Base-by-base conservation (phyloP, 139 green algal genomes). In the Picochlorum sp. region DNA sequence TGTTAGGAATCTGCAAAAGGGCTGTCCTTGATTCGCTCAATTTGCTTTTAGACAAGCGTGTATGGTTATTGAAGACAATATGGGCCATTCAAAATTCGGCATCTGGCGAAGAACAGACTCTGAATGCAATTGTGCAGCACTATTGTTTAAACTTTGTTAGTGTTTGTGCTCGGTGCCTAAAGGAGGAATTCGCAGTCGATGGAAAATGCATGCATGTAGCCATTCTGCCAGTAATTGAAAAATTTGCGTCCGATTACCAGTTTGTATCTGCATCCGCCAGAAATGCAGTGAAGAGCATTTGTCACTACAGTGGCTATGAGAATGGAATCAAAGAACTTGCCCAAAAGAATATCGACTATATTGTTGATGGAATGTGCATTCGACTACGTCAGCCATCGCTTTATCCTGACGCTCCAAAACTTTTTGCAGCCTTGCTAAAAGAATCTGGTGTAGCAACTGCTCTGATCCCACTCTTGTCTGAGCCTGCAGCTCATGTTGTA, bases 401-500 rank as follows among this genome's bases (percentile, higher is more conserved):
- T 6, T 60, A 78, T 58, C 71, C 71, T 0, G 38, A 50, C 0
- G 83, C 86, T 11, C 86, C 87, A 1, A 67, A 80, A 55, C 79
- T 94, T 57, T 82, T 94, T 61, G 80, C 81, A 8, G 82, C 77
- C 11, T 70, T 94, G 59, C 73, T 94, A 68, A 62, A 67, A 37
- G 55, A 79, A 34, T 68, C 72, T 9, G 79, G 79, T 2, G 84
- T 86, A 32, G 73, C 65, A 7, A 63, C 75, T 1, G 52, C 74
- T 60, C 77, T 94, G 73, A 64, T 94, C 68, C 86, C 86, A 21
- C 69, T 93, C 65, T 72, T 94, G 70, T 79, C 81, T 13, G 87
- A 94, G 65, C 86, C 87, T 9, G 72, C 80, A 3, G 59, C 65
- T 13, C 72, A 67, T 14, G 77, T 80, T 6, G 28, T 90, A 21